Percentiles rank a stretch among this genome's conserved stretches.
Conservation (phyloP, 140 eudicot species). For the Senecio squalidus region DNA sequence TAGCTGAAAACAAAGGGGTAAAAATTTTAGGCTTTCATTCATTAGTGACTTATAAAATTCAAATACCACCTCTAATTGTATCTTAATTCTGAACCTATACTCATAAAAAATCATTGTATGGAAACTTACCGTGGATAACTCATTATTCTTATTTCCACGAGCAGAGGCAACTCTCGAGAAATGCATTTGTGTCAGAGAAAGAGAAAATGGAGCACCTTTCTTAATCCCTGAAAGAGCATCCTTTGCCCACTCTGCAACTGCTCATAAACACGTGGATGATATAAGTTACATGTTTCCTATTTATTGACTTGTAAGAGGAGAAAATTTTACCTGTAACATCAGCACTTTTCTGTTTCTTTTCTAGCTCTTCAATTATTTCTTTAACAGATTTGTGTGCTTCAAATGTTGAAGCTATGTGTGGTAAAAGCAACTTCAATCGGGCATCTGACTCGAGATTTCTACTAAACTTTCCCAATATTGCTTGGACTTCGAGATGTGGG, state of each 20-base stretch:
- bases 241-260: slow-evolving; percentile 97
- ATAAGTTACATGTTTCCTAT: neutral
- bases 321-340: slow-evolving; percentile 54
- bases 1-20: too few relatives aligned
- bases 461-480: slow-evolving; percentile 48
- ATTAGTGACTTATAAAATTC: too few relatives aligned
- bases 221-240: slow-evolving; percentile 71
- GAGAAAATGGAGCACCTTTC: slow-evolving; percentile 87
- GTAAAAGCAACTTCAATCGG: slow-evolving; percentile 65
- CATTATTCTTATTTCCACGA: slow-evolving; percentile 29
- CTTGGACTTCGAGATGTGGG: slow-evolving; percentile 55
- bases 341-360: slow-evolving; percentile 53
- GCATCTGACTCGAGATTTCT: slow-evolving; percentile 56
- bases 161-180: slow-evolving; percentile 78
- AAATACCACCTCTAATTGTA: neutral
- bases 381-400: slow-evolving; percentile 52
- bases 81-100: neutral
- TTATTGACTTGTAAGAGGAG: neutral
- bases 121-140: slow-evolving; percentile 54
- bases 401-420: slow-evolving; percentile 66
- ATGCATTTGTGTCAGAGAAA: slow-evolving; percentile 58
- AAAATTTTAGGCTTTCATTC: too few relatives aligned
- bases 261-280: neutral
- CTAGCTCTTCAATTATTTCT: slow-evolving; percentile 56
- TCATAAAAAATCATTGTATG: neutral